Evolutionary conservation across 1,284 basidiomycete genomes (phyloP).

Genomic region (Taiwanofungus camphoratus): DNA sequence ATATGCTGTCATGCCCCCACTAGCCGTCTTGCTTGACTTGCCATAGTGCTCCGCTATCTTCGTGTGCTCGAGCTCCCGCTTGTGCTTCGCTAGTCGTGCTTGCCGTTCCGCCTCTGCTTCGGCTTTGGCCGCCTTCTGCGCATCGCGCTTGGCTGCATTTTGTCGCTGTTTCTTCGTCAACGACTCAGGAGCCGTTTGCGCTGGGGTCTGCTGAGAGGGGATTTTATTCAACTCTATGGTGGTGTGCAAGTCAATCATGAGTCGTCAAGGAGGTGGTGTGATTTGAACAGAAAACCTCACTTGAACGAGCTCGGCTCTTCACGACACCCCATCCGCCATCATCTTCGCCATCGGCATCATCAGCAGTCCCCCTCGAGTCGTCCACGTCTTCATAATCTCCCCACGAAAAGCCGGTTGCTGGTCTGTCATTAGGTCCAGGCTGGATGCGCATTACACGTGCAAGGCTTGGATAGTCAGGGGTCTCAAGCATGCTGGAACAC

Average conservation of each 20-base stretch:
- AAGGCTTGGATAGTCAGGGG: slow-evolving; percentile 46
- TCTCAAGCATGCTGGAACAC: slow-evolving; percentile 51
- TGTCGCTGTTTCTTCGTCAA: slow-evolving; percentile 66
- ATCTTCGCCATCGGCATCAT: slow-evolving; percentile 54
- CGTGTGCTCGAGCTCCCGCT: slow-evolving; percentile 49
- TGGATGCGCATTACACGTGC: slow-evolving; percentile 61
- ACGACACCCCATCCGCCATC: slow-evolving; percentile 70
- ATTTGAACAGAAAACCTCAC: slow-evolving; percentile 29
- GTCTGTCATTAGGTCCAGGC: slow-evolving; percentile 47
- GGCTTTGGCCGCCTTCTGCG: slow-evolving; percentile 49
- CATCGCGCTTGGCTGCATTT: slow-evolving; percentile 55
- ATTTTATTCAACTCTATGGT: slow-evolving; percentile 16
- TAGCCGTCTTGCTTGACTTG: slow-evolving; percentile 16
- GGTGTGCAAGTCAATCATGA: slow-evolving; percentile 3
- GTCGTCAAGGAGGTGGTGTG: slow-evolving; percentile 1
- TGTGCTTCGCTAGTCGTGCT: slow-evolving; percentile 50
- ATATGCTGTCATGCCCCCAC: slow-evolving; percentile 26
- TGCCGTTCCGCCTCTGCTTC: slow-evolving; percentile 49
- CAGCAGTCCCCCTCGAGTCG: slow-evolving; percentile 35
- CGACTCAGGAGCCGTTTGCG: slow-evolving; percentile 34
- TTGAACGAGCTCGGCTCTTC: slow-evolving; percentile 43
- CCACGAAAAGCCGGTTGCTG: slow-evolving; percentile 65
- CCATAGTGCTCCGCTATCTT: slow-evolving; percentile 45
- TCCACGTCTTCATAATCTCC: slow-evolving; percentile 69
- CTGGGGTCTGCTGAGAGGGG: slow-evolving; percentile 15